Conservation (phyloP, 1,139 yeast species). For the Hyphopichia khmerensis region DNA sequence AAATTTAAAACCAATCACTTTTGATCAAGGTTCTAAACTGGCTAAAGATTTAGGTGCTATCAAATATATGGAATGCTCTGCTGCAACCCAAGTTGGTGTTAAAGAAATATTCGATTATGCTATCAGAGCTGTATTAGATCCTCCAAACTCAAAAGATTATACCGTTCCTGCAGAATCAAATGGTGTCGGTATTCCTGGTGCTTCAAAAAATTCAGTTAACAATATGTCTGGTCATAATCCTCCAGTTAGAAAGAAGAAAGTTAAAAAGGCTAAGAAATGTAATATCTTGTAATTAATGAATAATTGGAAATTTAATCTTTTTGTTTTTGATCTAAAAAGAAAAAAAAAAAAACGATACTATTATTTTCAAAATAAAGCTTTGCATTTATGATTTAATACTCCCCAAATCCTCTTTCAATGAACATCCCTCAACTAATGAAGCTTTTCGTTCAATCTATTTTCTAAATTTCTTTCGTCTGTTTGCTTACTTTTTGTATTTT, state of each 20-base stretch:
- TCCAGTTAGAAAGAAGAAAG: conserved; percentile 26
- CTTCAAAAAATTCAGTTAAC: conserved; percentile 8
- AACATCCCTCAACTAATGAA: too few species aligned
- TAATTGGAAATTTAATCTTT: too few species aligned
- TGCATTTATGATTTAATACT: too few species aligned
- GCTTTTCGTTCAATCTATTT: neutral
- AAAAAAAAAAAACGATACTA: too few species aligned
- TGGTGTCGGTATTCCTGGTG: conserved; percentile 4
- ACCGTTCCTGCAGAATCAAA: conserved; percentile 3
- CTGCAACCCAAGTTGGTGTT: conserved; percentile 87
- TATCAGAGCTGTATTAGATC: conserved; percentile 65
- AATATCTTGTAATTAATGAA: conserved; percentile 38
- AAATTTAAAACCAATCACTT: conserved; percentile 60
- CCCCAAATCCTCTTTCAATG: too few species aligned
- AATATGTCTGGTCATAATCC: conserved; percentile 6
- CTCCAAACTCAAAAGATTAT: conserved; percentile 33
- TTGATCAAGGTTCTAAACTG: conserved; percentile 62
- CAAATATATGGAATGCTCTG: conserved; percentile 84
- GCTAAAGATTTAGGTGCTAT: conserved; percentile 75
- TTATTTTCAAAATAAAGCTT: neutral
- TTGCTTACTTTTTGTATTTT: neutral
- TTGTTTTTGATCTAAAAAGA: too few species aligned
- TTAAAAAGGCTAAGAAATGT: conserved; percentile 49
- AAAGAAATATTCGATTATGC: conserved; percentile 82
- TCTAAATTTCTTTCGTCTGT: neutral